Evolutionary conservation across 1,139 yeast species (phyloP).

Genomic region (Candida neerlandica): DNA sequence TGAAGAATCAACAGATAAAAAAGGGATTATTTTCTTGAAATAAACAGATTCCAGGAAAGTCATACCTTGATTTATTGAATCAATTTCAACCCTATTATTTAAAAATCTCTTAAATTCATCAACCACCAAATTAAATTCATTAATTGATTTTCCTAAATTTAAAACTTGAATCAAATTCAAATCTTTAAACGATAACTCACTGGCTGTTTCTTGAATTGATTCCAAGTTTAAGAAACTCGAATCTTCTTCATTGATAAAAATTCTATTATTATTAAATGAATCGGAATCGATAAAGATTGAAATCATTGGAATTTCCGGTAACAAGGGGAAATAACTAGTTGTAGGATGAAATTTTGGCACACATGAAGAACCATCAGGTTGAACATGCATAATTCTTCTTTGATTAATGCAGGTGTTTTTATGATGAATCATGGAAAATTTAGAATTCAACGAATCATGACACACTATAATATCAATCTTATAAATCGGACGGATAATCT

Average conservation of each 20-base stretch:
- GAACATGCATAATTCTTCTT: conserved; percentile 2
- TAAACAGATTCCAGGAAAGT: conserved; percentile 34
- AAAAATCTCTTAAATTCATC: conserved; percentile 62
- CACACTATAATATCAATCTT: conserved; percentile 51
- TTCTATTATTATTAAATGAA: conserved; percentile 23
- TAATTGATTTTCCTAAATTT: conserved; percentile 62
- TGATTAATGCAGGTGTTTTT: conserved; percentile 12
- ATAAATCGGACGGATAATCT: conserved; percentile 47
- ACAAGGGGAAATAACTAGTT: conserved; percentile 20
- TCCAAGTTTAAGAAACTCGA: neutral
- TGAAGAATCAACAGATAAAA: conserved; percentile 41
- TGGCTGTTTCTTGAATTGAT: conserved; percentile 25
- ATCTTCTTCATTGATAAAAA: conserved; percentile 36
- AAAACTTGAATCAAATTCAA: conserved; percentile 18
- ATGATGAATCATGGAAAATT: conserved; percentile 24
- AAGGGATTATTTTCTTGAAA: conserved; percentile 43
- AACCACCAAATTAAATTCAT: conserved; percentile 62
- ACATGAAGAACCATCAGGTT: conserved; percentile 8
- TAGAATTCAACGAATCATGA: conserved; percentile 44
- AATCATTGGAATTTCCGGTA: conserved; percentile 38
- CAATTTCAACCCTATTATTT: conserved; percentile 38
- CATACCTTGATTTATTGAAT: conserved; percentile 29
- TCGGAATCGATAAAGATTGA: conserved; percentile 40
- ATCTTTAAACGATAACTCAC: conserved; percentile 3
- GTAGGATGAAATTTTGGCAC: neutral